phyloP scores from a whole-genome alignment of 2,329 filamentous ascomycete genomes.

The Xylariaceae sp. region DNA sequence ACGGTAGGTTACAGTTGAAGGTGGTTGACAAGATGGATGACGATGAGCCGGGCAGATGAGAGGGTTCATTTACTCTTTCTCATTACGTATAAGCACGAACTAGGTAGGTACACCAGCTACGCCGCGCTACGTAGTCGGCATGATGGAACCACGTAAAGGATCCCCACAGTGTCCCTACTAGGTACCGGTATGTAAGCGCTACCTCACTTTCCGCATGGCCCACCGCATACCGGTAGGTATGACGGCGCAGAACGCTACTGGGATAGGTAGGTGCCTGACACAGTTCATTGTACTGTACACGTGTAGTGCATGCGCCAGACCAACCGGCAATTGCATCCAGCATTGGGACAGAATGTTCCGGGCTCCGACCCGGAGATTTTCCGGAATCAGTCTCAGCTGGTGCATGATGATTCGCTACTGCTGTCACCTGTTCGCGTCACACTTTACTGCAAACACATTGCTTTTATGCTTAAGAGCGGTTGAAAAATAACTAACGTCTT shows the following conservation, averaged over 20 bases:
- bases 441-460: no score
- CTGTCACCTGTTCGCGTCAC: no score
- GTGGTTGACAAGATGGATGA: constrained; percentile 10
- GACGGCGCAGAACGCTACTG: no score
- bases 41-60: constrained; percentile 5
- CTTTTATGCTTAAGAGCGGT: no score
- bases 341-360: neutral
- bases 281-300: no score
- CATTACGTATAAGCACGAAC: neutral
- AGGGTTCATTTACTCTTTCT: neutral
- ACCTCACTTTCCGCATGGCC: neutral
- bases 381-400: neutral
- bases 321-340: no score
- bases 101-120: neutral
- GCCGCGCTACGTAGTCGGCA: neutral
- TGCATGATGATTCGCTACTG: no score
- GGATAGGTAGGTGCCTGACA: no score
- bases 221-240: neutral
- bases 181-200: neutral
- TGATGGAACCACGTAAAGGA: neutral
- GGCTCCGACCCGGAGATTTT: neutral
- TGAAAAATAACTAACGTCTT: no score
- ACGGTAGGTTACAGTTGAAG: no score
- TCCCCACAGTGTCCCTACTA: neutral
- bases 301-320: no score